These are phyloP conservation scores for Phytophthora constricta DNA, from an alignment of 352 stramenopile species.

Conservation along the genomic window DNA sequence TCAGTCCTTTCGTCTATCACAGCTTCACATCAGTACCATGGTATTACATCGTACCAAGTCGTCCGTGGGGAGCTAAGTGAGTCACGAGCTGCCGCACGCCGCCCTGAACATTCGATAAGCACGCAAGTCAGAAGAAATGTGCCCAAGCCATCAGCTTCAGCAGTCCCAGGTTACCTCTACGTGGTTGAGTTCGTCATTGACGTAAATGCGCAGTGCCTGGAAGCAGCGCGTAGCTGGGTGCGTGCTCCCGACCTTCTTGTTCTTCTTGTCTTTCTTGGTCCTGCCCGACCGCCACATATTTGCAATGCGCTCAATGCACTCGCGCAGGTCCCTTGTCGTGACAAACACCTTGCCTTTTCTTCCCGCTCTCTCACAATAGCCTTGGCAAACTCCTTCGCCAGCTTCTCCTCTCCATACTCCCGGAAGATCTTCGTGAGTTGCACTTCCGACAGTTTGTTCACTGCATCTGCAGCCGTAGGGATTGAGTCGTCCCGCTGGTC, in stretches of 20 bases:
- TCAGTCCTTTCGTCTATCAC: slow-evolving; percentile 1
- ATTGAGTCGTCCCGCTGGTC: slow-evolving; percentile 43
- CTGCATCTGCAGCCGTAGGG: slow-evolving; percentile 62
- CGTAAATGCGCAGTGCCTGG: slow-evolving; percentile 80
- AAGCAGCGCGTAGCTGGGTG: slow-evolving; percentile 83
- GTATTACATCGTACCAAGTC: no score
- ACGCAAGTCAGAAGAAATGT: not conserved
- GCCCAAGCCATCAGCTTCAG: not conserved
- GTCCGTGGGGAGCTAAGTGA: slow-evolving; percentile 58
- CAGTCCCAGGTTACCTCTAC: slow-evolving; percentile 38
- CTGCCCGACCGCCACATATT: slow-evolving; percentile 59
- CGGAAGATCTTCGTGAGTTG: slow-evolving; percentile 80
- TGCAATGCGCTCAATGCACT: slow-evolving; percentile 81
- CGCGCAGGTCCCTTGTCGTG: slow-evolving; percentile 69
- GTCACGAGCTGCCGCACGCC: slow-evolving; percentile 62
- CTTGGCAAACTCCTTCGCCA: slow-evolving; percentile 85
- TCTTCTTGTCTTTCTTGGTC: slow-evolving; percentile 24
- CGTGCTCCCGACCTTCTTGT: slow-evolving; percentile 36
- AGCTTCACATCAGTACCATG: not conserved
- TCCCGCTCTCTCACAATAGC: slow-evolving; percentile 77
- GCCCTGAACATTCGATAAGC: slow-evolving; percentile 12
- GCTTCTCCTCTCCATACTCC: slow-evolving; percentile 71
- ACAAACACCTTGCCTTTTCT: slow-evolving; percentile 51
- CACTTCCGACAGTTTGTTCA: slow-evolving; percentile 79
- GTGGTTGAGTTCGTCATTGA: slow-evolving; percentile 83